These are phyloP conservation scores for Dryas integrifolia DNA, from an alignment of 331 rosid species.

Conservation along the genomic window DNA sequence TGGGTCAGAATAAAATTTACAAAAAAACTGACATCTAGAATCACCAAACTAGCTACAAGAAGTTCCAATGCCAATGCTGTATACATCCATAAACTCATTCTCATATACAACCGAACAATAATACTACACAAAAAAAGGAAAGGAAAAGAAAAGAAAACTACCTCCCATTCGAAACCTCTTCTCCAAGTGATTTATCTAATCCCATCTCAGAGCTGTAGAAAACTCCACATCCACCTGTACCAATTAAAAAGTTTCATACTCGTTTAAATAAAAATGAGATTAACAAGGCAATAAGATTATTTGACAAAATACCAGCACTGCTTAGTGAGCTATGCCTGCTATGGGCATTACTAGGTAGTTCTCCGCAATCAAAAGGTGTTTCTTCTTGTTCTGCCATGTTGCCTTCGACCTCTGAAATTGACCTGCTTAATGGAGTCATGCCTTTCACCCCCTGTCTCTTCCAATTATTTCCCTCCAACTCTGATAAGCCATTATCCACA, in stretches of 20 bases:
- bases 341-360: conserved; percentile 44
- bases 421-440: conserved; percentile 25
- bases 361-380: conserved; percentile 41
- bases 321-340: conserved; percentile 65
- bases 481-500: conserved; percentile 24
- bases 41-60: no score
- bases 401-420: conserved; percentile 41
- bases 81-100: neutral
- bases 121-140: neutral
- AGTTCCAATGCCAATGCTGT: neutral
- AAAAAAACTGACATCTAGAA: neutral
- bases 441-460: conserved; percentile 43
- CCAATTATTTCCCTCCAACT: conserved; percentile 47
- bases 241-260: conserved; percentile 10
- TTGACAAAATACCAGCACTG: conserved; percentile 49
- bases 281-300: conserved; percentile 6
- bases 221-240: conserved; percentile 60
- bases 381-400: conserved; percentile 45
- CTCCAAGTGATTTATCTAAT: conserved; percentile 48
- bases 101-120: neutral
- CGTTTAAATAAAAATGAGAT: conserved; percentile 15
- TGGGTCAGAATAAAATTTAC: neutral
- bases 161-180: conserved; percentile 61
- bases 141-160: conserved; percentile 15
- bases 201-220: conserved; percentile 48